Percentiles rank a stretch among this genome's conserved stretches.
Evolutionary conservation across 306 rosid genomes (phyloP).

Genomic region (Acacia acuminata): DNA sequence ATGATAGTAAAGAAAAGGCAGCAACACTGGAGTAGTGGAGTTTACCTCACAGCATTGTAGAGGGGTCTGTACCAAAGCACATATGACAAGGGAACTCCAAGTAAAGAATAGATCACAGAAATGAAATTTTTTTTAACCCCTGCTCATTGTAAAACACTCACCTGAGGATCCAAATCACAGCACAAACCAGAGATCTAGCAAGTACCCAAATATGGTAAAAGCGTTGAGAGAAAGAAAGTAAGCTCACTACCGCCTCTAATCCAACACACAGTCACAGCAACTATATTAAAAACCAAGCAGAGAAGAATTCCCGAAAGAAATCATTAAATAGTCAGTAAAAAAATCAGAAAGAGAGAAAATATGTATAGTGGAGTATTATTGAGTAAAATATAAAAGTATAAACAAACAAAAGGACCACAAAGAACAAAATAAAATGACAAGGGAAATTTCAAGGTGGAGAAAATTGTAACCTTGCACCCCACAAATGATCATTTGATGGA

Average conservation of each 20-base stretch:
- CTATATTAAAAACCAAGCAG: slow-evolving; percentile 77
- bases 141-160: slow-evolving; percentile 45
- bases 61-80: slow-evolving; percentile 97
- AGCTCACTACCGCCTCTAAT: slow-evolving; percentile 89
- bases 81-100: slow-evolving; percentile 88
- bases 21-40: background rate
- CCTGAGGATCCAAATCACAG: slow-evolving; percentile 25
- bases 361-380: background rate
- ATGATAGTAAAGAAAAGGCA: background rate
- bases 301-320: slow-evolving; percentile 75
- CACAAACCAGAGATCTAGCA: slow-evolving; percentile 11
- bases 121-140: slow-evolving; percentile 90
- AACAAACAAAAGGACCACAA: background rate
- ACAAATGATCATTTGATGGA: background rate
- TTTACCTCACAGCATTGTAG: slow-evolving; percentile 91
- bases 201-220: slow-evolving; percentile 1
- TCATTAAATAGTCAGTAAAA: background rate
- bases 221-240: slow-evolving; percentile 7
- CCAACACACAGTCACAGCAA: slow-evolving; percentile 89
- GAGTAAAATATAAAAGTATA: background rate
- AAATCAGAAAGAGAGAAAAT: background rate
- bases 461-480: background rate
- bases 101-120: slow-evolving; percentile 76
- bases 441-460: background rate
- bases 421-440: background rate